Evolutionary conservation across 768 basidiomycete genomes (phyloP), one percentile per base, ranked within the genome.

Genomic region (Serendipita sp.): DNA sequence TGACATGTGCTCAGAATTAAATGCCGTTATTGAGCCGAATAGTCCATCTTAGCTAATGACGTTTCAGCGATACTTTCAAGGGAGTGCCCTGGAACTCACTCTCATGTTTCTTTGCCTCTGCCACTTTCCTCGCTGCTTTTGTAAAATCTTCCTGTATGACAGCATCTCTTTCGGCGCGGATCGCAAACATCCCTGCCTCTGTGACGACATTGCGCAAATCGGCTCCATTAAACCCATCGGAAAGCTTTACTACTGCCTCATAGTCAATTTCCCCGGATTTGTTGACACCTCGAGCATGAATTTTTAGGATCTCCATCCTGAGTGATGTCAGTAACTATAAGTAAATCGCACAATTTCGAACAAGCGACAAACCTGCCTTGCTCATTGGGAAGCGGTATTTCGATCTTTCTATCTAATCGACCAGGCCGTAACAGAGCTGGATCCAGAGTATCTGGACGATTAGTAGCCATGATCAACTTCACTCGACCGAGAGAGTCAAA

Each of bases 381-480:
- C 73, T 98, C 96, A 71, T 99, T 98, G 1, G 96, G 96, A 56
- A 98, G 78, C 7, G 95, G 94, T 60, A 99, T 89, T 77, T 98
- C 95, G 68, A 99, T 95, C 77, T 98, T 98, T 52, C 95, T 82
- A 74, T 99, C 96, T 45, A 99, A 78, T 63, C 96, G 88, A 51
- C 96, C 96, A 13, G 96, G 75, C 98, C 96, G 38, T 97, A 83
- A 1, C 94, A 98, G 18, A 8, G 56, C 56, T 5, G 56, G 16
- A 60, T 60, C 56, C 11, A 60, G 36, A 11, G 56, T 23, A 60
- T 60, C 96, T 0, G 96, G 96, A 71, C 96, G 81, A 78, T 98
- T 99, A 30, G 96, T 99, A n/a, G 96, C 96, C 91, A 98, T 97
- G 74, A 99, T 99, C 63, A 98, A 82, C 75, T 98, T 98, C 38